These are phyloP conservation scores for Boletus rubescentipes DNA, from an alignment of 768 basidiomycete species.

Conservation along the genomic window DNA sequence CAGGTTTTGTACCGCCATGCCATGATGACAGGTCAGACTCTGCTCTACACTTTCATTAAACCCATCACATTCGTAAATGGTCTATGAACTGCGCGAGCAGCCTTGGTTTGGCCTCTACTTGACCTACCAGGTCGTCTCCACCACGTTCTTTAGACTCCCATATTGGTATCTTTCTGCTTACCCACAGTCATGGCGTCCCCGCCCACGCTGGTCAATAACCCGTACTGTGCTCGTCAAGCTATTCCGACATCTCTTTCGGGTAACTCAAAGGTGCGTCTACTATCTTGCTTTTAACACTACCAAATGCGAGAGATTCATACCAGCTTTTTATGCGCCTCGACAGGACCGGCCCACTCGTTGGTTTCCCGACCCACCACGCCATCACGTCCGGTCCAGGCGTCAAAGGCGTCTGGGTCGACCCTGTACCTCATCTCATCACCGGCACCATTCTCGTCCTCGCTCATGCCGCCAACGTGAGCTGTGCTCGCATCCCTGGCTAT, in stretches of 20 bases:
- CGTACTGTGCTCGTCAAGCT: conserved; percentile 21
- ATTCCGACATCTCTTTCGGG: conserved; percentile 16
- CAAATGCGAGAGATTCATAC: background rate
- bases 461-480: conserved; percentile 25
- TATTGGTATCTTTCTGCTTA: conserved; percentile 24
- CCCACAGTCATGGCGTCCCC: conserved; percentile 23
- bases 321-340: background rate
- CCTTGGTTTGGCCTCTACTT: conserved; percentile 20
- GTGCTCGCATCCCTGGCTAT: conserved; percentile 35
- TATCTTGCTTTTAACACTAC: too few relatives aligned
- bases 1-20: too few relatives aligned
- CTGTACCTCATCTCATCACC: conserved; percentile 32
- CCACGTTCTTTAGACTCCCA: conserved; percentile 22
- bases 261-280: conserved; percentile 23
- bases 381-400: conserved; percentile 22
- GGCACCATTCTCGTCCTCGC: conserved; percentile 32
- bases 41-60: background rate
- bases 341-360: conserved; percentile 21
- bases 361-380: conserved; percentile 21
- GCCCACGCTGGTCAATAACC: conserved; percentile 24
- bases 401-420: conserved; percentile 36
- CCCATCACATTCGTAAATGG: background rate
- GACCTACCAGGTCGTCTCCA: conserved; percentile 21
- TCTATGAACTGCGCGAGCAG: conserved; percentile 6
- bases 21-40: too few relatives aligned